A percentile compares a stretch with the other conserved stretches of the same genome.
Evolutionary conservation across 1,284 basidiomycete genomes (phyloP).

Genomic region (Ceratobasidium sp.): DNA sequence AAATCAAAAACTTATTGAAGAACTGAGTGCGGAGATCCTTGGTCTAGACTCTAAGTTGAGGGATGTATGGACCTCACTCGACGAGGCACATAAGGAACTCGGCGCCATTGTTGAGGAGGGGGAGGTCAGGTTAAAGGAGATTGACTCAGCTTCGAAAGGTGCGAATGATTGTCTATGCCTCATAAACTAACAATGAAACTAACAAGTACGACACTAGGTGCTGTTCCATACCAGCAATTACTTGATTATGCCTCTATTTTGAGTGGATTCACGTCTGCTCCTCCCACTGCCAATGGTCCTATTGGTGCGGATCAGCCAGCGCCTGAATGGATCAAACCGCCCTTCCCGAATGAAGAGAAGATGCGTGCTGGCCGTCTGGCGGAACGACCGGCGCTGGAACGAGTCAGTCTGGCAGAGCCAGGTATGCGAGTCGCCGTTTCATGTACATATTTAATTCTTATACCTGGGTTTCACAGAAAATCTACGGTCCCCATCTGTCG

Average conservation of each 20-base stretch:
- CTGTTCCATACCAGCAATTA: slow-evolving; percentile 81
- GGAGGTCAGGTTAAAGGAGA: slow-evolving; percentile 71
- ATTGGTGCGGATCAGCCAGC: slow-evolving; percentile 74
- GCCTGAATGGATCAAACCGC: slow-evolving; percentile 81
- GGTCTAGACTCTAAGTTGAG: slow-evolving; percentile 73
- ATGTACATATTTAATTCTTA: background rate
- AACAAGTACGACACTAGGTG: slow-evolving; percentile 57
- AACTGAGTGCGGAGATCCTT: slow-evolving; percentile 72
- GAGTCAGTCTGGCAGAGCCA: slow-evolving; percentile 58
- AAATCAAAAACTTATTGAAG: slow-evolving; percentile 76
- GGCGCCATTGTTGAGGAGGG: slow-evolving; percentile 76
- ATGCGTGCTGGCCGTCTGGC: slow-evolving; percentile 82
- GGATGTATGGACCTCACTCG: slow-evolving; percentile 68
- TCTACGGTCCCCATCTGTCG: slow-evolving; percentile 35
- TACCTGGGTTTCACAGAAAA: slow-evolving; percentile 11
- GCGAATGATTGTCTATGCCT: slow-evolving; percentile 44
- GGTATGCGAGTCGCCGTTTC: background rate
- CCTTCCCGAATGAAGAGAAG: slow-evolving; percentile 87
- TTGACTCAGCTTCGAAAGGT: slow-evolving; percentile 77
- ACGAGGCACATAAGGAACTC: slow-evolving; percentile 70
- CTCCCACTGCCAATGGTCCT: slow-evolving; percentile 67
- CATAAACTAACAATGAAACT: background rate
- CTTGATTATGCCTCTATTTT: slow-evolving; percentile 82
- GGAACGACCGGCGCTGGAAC: slow-evolving; percentile 79
- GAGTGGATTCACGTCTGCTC: slow-evolving; percentile 83